phyloP scores from a whole-genome alignment of 176 grass and related monocot species.

The Leersia perrieri region DNA sequence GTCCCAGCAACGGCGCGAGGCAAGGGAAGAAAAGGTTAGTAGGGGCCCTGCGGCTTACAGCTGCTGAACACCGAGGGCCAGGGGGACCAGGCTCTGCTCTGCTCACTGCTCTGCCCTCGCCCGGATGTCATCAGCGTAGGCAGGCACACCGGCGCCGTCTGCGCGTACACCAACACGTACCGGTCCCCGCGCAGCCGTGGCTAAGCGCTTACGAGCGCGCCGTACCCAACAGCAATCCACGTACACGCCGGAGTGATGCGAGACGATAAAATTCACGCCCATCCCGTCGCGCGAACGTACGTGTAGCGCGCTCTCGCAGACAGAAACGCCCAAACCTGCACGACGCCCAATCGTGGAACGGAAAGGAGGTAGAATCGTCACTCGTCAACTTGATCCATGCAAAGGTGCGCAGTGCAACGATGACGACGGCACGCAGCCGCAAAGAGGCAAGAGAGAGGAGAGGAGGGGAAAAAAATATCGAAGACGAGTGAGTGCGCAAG shows the following conservation, averaged over 20 bases:
- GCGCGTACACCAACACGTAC: no score
- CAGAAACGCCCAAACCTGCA: background rate
- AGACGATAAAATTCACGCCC: background rate
- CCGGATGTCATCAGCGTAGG: slow-evolving; percentile 2
- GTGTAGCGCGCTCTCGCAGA: background rate
- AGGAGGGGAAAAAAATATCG: background rate
- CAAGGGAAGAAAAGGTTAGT: slow-evolving; percentile 6
- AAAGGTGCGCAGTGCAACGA: no score
- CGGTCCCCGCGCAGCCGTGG: background rate
- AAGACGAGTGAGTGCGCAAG: background rate
- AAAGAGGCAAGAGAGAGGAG: background rate
- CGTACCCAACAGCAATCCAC: background rate
- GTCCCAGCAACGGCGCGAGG: no score
- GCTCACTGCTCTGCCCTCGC: background rate
- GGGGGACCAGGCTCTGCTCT: background rate
- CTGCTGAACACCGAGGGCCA: background rate
- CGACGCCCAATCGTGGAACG: background rate
- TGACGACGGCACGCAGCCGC: background rate
- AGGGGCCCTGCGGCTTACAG: background rate
- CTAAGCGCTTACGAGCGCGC: background rate
- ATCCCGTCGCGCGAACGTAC: background rate
- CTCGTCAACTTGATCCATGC: background rate
- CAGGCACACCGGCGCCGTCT: no score
- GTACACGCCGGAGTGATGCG: background rate
- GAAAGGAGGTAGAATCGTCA: no score